Percentiles rank a stretch among this genome's conserved stretches.
phyloP scores from a whole-genome alignment of 208 protist genomes.

The Trypanosoma conorhini region DNA sequence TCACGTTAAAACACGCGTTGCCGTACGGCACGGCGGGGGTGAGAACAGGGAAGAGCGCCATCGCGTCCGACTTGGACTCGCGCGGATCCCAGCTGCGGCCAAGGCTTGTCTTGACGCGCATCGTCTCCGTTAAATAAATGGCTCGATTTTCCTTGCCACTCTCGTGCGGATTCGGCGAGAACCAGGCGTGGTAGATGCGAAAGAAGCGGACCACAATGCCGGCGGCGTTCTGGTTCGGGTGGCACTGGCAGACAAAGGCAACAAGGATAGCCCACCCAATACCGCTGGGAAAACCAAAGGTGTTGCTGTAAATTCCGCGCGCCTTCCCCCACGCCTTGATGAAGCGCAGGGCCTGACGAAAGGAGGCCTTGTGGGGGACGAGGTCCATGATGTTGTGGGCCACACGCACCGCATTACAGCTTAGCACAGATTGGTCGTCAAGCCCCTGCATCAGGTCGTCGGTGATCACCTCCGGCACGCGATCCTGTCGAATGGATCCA shows the following conservation, averaged over 20 bases:
- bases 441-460: slow-evolving; percentile 91
- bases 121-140: slow-evolving; percentile 88
- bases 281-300: slow-evolving; percentile 97
- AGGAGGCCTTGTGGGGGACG: slow-evolving; percentile 95
- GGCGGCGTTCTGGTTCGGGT: slow-evolving; percentile 95
- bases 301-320: slow-evolving; percentile 96
- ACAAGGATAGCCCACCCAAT: slow-evolving; percentile 97
- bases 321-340: slow-evolving; percentile 98
- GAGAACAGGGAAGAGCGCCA: slow-evolving; percentile 97
- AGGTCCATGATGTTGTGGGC: slow-evolving; percentile 96
- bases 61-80: slow-evolving; percentile 86
- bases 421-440: slow-evolving; percentile 94
- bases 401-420: slow-evolving; percentile 97
- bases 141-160: slow-evolving; percentile 80
- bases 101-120: slow-evolving; percentile 67
- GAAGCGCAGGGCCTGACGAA: slow-evolving; percentile 94
- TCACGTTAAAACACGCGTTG: slow-evolving; percentile 98
- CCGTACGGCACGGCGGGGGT: slow-evolving; percentile 98
- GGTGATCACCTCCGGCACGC: slow-evolving; percentile 94
- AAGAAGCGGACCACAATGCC: slow-evolving; percentile 96
- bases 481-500: slow-evolving; percentile 86
- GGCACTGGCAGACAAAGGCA: slow-evolving; percentile 97
- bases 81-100: slow-evolving; percentile 84
- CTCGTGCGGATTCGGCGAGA: slow-evolving; percentile 85
- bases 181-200: slow-evolving; percentile 91